These are phyloP conservation scores for Proliferodiscus dingleyae DNA, from an alignment of 2,329 filamentous ascomycete genomes.

Conservation along the genomic window DNA sequence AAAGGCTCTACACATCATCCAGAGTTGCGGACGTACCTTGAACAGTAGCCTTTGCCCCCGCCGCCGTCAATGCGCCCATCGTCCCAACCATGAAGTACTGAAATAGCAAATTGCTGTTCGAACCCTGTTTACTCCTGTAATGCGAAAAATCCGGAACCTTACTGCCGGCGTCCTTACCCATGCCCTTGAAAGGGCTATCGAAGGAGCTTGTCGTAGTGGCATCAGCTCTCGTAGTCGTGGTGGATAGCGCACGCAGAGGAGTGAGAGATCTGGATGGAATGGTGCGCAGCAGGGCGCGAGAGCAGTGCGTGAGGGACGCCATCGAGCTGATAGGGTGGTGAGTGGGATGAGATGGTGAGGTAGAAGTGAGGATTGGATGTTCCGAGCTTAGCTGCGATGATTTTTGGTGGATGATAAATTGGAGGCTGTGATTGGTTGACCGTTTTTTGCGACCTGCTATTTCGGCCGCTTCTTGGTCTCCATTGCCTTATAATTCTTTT, in stretches of 20 bases:
- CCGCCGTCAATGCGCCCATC: conserved; percentile 85
- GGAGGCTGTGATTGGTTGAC: conserved; percentile 5
- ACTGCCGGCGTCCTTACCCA: conserved; percentile 43
- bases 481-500: too few relatives aligned
- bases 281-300: conserved; percentile 64
- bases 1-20: too few relatives aligned
- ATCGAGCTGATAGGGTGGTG: conserved; percentile 38
- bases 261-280: conserved; percentile 36
- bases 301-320: conserved; percentile 64
- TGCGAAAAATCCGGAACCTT: conserved; percentile 86
- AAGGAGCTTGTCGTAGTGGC: conserved; percentile 37
- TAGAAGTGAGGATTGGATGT: conserved; percentile 9
- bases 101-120: conserved; percentile 78
- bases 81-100: conserved; percentile 98
- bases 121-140: conserved; percentile 68
- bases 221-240: conserved; percentile 28
- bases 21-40: conserved; percentile 91
- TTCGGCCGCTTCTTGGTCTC: too few relatives aligned
- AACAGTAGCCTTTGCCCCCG: conserved; percentile 95
- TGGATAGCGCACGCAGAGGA: conserved; percentile 52
- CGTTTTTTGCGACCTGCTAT: too few relatives aligned
- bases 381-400: conserved; percentile 8
- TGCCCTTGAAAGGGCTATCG: conserved; percentile 60
- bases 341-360: conserved; percentile 6
- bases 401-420: conserved; percentile 5